phyloP scores from a whole-genome alignment of 1,284 basidiomycete species.

The Trametes versicolor region DNA sequence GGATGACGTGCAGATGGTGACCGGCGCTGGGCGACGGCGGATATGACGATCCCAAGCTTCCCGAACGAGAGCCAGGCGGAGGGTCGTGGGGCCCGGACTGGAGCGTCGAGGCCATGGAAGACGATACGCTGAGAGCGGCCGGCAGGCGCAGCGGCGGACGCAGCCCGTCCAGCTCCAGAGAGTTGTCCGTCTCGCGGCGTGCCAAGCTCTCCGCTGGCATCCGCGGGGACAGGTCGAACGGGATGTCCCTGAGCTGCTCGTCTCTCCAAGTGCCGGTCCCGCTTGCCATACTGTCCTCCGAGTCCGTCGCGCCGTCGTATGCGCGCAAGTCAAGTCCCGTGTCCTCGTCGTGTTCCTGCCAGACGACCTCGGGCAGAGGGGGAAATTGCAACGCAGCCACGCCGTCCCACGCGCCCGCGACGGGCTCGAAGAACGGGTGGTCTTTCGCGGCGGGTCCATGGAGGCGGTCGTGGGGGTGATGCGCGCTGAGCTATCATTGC shows the following conservation, averaged over 20 bases:
- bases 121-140: background rate
- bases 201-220: background rate
- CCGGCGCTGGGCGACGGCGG: background rate
- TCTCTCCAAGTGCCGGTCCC: background rate
- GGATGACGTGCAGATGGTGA: background rate
- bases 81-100: background rate
- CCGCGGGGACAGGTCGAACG: conserved; percentile 13
- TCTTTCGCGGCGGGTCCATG: conserved; percentile 19
- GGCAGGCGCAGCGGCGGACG: conserved; percentile 2
- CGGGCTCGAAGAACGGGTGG: conserved; percentile 31
- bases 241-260: conserved; percentile 22
- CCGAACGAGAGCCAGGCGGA: background rate
- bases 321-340: conserved; percentile 28
- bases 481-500: conserved; percentile 19
- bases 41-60: background rate
- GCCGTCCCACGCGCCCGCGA: conserved; percentile 30
- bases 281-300: conserved; percentile 18
- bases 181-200: background rate
- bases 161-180: background rate
- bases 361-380: conserved; percentile 26
- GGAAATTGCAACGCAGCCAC: conserved; percentile 27
- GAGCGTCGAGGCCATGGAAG: background rate
- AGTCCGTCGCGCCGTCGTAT: conserved; percentile 22
- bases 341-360: conserved; percentile 28
- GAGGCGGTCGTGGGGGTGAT: conserved; percentile 26